Evolutionary conservation across 176 grass and related monocot species (phyloP).

Genomic region (Musa beccarii): DNA sequence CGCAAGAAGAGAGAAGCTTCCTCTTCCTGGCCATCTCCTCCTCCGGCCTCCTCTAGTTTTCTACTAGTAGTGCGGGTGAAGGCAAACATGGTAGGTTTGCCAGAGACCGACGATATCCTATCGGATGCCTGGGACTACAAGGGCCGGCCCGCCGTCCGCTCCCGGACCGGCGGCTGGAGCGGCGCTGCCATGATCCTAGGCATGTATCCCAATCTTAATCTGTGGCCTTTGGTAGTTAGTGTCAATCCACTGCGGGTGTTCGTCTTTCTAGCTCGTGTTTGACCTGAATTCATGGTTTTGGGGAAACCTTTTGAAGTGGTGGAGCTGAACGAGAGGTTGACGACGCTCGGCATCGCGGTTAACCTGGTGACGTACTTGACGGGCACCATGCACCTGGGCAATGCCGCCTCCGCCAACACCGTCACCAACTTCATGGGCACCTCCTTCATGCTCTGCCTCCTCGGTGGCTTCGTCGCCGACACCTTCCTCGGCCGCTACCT

Average conservation of each 20-base stretch:
- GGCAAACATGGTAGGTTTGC: slow-evolving; percentile 41
- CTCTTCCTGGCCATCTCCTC: too few relatives aligned
- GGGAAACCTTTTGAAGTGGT: slow-evolving; percentile 32
- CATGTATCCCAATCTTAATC: neutral
- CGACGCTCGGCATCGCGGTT: slow-evolving; percentile 78
- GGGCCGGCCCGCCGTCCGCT: slow-evolving; percentile 42
- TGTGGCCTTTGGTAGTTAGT: too few relatives aligned
- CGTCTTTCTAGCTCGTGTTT: neutral
- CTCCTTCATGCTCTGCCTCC: slow-evolving; percentile 96
- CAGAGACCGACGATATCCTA: slow-evolving; percentile 42
- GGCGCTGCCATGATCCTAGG: slow-evolving; percentile 91
- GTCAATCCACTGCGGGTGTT: too few relatives aligned
- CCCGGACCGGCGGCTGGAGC: slow-evolving; percentile 62
- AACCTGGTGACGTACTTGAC: slow-evolving; percentile 89
- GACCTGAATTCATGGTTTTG: neutral
- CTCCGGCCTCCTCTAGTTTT: neutral
- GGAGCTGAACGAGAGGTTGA: slow-evolving; percentile 82
- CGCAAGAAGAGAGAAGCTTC: too few relatives aligned
- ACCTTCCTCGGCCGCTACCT: slow-evolving; percentile 77
- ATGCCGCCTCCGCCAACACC: slow-evolving; percentile 63
- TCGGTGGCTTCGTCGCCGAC: slow-evolving; percentile 90
- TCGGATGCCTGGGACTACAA: slow-evolving; percentile 76
- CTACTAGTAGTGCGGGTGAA: neutral
- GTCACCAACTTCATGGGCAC: slow-evolving; percentile 99
- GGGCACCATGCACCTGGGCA: slow-evolving; percentile 76